Evolutionary conservation across 225 moss, liverwort and hornwort genomes (phyloP).

Genomic region (Bryum argenteum): DNA sequence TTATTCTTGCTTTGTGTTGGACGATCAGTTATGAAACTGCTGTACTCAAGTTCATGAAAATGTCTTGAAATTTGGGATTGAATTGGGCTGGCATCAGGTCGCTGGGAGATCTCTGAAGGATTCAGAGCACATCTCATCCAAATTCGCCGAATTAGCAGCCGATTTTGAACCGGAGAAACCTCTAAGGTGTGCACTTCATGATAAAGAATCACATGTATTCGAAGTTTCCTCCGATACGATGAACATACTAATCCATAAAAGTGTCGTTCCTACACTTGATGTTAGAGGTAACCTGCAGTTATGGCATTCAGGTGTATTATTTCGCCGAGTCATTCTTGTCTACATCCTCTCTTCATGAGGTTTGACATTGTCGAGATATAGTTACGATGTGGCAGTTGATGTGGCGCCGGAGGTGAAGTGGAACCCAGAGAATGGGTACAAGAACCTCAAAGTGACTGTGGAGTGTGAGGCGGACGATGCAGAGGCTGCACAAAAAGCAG

Average conservation of each 20-base stretch:
- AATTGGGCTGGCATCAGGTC: constrained; percentile 52
- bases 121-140: constrained; percentile 91
- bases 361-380: constrained; percentile 32
- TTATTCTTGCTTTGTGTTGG: neutral
- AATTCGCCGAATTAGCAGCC: constrained; percentile 81
- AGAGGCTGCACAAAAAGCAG: constrained; percentile 52
- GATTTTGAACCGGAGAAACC: constrained; percentile 62
- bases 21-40: neutral
- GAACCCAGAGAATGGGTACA: constrained; percentile 80
- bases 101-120: constrained; percentile 96
- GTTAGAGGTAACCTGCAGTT: neutral
- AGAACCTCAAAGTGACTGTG: constrained; percentile 75
- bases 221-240: neutral
- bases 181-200: constrained; percentile 56
- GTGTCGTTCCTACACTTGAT: neutral
- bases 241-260: neutral
- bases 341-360: constrained; percentile 6
- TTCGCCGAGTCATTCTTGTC: neutral
- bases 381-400: constrained; percentile 98
- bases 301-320: neutral
- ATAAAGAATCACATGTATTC: neutral
- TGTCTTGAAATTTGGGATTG: constrained; percentile 14
- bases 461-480: constrained; percentile 65
- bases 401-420: constrained; percentile 91
- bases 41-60: neutral